Base-by-base conservation (phyloP, 139 green algal species). In the Chlorella sp. region DNA sequence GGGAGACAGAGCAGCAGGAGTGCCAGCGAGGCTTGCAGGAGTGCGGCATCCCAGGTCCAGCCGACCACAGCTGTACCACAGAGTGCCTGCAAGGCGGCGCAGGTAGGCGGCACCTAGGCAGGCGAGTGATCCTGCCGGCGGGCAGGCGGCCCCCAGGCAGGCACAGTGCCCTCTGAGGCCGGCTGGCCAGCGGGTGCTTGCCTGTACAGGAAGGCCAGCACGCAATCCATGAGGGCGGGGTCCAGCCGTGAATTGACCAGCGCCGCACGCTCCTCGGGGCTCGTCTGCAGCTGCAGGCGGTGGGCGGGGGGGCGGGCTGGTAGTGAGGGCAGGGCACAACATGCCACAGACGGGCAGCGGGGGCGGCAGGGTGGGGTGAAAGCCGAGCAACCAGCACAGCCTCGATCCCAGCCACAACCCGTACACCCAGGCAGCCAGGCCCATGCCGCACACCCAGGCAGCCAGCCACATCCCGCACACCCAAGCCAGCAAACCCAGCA, bases 171-270 rank as follows among this genome's bases (percentile, higher is more conserved):
- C 64, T 30, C 69, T 48, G 34, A 34, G 69, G 69, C 21, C 3
- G 26, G 11, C 26, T 15, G 69, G 28, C 69, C 64, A 71, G 64
- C 21, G 2, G 64, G 64, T 14, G 15, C 83, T 34, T 90, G 83
- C 39, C 86, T 90, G 89, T 96, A 96, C 42, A 97, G 83, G 77
- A 97, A 97, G 75, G 96, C 92, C 48, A 97, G 90, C 39, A 96
- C 61, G 14, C 91, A 89, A 32, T 86, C 80, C 88, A 97, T 81
- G 22, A 97, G 87, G 18, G 57, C 69, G 0, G 92, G 88, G 24
- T 95, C 88, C 39, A 97, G 90, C 21, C 86, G 89, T 34, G 48
- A 21, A 88, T 97, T 97, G 69, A 97, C 93, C 80, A 97, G 86
- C 61, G 89, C 89, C 16, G 77, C 48, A 3, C 94, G 91, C 87